phyloP scores from a whole-genome alignment of 1,284 basidiomycete genomes.

The Xerocomus tenax region DNA sequence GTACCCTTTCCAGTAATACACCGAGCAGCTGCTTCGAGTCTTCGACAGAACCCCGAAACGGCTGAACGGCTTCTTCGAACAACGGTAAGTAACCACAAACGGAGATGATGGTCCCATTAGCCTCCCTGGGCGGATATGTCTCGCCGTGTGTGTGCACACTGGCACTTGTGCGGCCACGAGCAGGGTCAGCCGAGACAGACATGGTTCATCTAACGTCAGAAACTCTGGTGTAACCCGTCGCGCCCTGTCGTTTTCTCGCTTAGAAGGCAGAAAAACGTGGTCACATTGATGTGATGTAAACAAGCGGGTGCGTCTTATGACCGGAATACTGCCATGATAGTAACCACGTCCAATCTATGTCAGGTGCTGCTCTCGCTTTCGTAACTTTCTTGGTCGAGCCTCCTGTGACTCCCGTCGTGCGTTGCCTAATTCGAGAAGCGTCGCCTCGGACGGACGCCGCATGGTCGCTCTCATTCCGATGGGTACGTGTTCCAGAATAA shows the following conservation, averaged over 20 bases:
- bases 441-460: background rate
- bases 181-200: background rate
- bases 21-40: background rate
- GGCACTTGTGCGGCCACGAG: background rate
- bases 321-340: background rate
- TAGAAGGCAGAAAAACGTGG: background rate
- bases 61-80: background rate
- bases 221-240: background rate
- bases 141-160: background rate
- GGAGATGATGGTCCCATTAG: background rate
- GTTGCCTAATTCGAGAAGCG: background rate
- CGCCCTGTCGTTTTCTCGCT: background rate
- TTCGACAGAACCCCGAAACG: background rate
- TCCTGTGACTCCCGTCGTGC: background rate
- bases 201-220: background rate
- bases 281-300: background rate
- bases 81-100: background rate
- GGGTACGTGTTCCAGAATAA: background rate
- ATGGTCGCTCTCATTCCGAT: constrained; percentile 3
- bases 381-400: background rate
- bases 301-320: background rate
- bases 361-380: background rate
- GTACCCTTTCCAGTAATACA: background rate
- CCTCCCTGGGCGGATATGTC: background rate
- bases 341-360: background rate